These are phyloP conservation scores for Exserohilum turcica DNA, from an alignment of 2,329 filamentous ascomycete species.

Conservation along the genomic window DNA sequence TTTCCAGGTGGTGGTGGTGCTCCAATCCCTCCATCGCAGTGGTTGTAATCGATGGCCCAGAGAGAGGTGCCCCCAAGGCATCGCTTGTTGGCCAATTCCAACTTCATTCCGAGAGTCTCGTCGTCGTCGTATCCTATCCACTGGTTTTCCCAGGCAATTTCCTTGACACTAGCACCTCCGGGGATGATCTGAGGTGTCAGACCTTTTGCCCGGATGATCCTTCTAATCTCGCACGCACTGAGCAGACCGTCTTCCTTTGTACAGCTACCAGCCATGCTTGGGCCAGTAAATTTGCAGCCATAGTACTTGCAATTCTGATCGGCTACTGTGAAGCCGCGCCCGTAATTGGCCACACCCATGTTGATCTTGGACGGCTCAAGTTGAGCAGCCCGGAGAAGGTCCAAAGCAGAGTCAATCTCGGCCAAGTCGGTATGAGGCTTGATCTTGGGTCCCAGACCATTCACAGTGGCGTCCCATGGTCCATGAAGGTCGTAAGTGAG, in stretches of 20 bases:
- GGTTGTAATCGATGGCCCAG: slow-evolving; percentile 30
- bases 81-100: slow-evolving; percentile 25
- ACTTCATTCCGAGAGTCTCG: slow-evolving; percentile 32
- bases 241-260: slow-evolving; percentile 43
- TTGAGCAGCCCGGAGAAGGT: slow-evolving; percentile 55
- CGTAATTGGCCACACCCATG: slow-evolving; percentile 57
- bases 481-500: slow-evolving; percentile 56
- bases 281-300: slow-evolving; percentile 28
- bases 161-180: slow-evolving; percentile 42
- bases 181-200: slow-evolving; percentile 29
- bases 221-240: slow-evolving; percentile 45
- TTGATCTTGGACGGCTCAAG: slow-evolving; percentile 51
- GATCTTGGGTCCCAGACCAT: slow-evolving; percentile 13
- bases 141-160: slow-evolving; percentile 44
- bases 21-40: slow-evolving; percentile 5
- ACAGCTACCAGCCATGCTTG: slow-evolving; percentile 26
- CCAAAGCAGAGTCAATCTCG: slow-evolving; percentile 51
- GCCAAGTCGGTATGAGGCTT: slow-evolving; percentile 55
- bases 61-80: slow-evolving; percentile 33
- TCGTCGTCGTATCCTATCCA: slow-evolving; percentile 51
- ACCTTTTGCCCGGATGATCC: slow-evolving; percentile 29
- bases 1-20: not conserved
- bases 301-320: slow-evolving; percentile 24
- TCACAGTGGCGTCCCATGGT: slow-evolving; percentile 15
- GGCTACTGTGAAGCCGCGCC: slow-evolving; percentile 40